These are phyloP conservation scores for Ehretia macrophylla DNA, from an alignment of 257 asterid genomes.

Conservation along the genomic window DNA sequence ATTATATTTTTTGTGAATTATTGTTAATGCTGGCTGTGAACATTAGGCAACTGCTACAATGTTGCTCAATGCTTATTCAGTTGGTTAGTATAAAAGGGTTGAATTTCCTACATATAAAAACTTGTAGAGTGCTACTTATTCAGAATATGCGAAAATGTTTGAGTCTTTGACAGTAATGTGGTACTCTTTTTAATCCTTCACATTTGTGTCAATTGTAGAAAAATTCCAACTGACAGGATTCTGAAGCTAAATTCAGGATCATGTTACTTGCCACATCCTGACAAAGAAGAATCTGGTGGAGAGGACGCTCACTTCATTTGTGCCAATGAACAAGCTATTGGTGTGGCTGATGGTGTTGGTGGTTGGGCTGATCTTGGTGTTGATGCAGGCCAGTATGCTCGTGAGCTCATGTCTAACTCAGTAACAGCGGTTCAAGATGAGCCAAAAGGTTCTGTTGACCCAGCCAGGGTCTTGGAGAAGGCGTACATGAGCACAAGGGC, in stretches of 20 bases:
- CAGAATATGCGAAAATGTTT: neutral
- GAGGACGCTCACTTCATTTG: constrained; percentile 97
- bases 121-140: neutral
- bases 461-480: constrained; percentile 81
- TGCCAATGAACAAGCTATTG: constrained; percentile 66
- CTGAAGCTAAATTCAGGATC: constrained; percentile 87
- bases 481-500: constrained; percentile 69
- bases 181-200: neutral
- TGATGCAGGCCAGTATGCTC: constrained; percentile 79
- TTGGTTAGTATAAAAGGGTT: no score
- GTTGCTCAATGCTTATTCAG: no score
- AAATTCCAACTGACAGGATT: constrained; percentile 31
- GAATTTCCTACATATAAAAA: no score
- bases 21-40: no score
- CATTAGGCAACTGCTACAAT: no score
- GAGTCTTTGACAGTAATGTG: neutral
- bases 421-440: constrained; percentile 69
- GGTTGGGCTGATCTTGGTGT: constrained; percentile 97
- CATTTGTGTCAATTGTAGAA: constrained; percentile 44
- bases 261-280: constrained; percentile 93
- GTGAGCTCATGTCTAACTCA: constrained; percentile 86
- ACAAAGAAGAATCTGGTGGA: constrained; percentile 96
- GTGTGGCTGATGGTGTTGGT: constrained; percentile 98
- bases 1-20: no score
- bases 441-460: constrained; percentile 80